Evolutionary conservation across 192 early-diverging fungal genomes (phyloP).

Genomic region (Backusella macrospora): DNA sequence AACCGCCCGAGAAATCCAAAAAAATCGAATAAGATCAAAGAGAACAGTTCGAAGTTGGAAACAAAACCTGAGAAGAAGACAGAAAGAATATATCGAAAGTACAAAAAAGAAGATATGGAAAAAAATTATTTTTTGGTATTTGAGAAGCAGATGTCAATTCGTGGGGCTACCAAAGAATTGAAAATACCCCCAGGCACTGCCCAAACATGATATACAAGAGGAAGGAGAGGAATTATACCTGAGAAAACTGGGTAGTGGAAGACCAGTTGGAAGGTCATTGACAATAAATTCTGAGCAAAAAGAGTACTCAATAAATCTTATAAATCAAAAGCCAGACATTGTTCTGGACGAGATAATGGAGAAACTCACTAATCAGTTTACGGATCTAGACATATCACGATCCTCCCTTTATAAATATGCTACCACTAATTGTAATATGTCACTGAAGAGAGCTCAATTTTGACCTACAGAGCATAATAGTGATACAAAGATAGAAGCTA

Average conservation of each 20-base stretch:
- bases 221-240: not conserved
- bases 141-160: conserved; percentile 2
- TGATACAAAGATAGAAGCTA: conserved; percentile 1
- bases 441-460: conserved; percentile 6
- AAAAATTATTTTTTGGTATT: not conserved
- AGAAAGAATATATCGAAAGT: not conserved
- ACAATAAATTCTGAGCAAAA: too few species aligned
- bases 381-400: not conserved
- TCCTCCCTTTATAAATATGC: not conserved
- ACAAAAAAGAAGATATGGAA: not conserved
- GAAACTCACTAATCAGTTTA: not conserved
- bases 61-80: too few species aligned
- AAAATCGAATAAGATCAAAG: not conserved
- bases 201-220: not conserved
- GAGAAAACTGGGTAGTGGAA: not conserved
- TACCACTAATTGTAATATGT: conserved; percentile 15
- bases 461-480: not conserved
- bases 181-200: not conserved
- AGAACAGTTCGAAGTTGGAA: too few species aligned
- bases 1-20: conserved; percentile 4
- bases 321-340: conserved; percentile 1
- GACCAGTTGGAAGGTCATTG: not conserved
- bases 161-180: not conserved
- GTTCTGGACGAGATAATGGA: conserved; percentile 16
- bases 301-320: too few species aligned